Conservation (phyloP, 129 eudicot species). For the sunflower (Helianthus annuus) region HanXRQr2.0-SUNRISE NC_035438.2:51749013-51749512, state of each 20-base stretch:
- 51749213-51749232: constrained; percentile 75
- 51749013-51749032: neutral
- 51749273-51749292: constrained; percentile 87
- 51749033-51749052: constrained; percentile 87
- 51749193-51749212: constrained; percentile 85
- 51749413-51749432: constrained; percentile 77
- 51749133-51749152: constrained; percentile 90
- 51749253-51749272: constrained; percentile 77
- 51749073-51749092: constrained; percentile 85
- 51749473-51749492: neutral
- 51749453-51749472: constrained; percentile 81
- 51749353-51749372: constrained; percentile 83
- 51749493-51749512: neutral
- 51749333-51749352: constrained; percentile 74
- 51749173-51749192: constrained; percentile 62
- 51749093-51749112: constrained; percentile 82
- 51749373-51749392: constrained; percentile 78
- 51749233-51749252: constrained; percentile 77
- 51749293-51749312: constrained; percentile 86
- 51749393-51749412: constrained; percentile 59
- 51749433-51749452: constrained; percentile 85
- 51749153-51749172: constrained; percentile 75
- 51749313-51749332: constrained; percentile 68
- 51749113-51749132: constrained; percentile 91
- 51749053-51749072: constrained; percentile 88